These are phyloP conservation scores for Vicia faba DNA, from an alignment of 306 rosid genomes.

Conservation along the genomic window DNA sequence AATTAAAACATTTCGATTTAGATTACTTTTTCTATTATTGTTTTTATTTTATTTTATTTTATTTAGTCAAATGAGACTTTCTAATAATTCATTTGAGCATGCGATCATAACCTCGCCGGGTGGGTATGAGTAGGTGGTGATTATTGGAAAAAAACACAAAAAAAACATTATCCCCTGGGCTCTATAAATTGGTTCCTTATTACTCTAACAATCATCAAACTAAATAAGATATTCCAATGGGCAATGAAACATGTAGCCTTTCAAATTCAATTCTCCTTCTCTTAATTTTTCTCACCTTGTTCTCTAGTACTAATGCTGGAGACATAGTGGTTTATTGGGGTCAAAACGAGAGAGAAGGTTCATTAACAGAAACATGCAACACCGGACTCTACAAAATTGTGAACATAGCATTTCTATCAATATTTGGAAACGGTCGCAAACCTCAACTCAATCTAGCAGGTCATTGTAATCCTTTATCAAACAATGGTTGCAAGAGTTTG, in stretches of 20 bases:
- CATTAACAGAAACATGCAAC: conserved; percentile 37
- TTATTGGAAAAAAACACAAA: no score
- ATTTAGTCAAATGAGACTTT: no score
- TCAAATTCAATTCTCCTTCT: conserved; percentile 8
- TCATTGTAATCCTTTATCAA: conserved; percentile 11
- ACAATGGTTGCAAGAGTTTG: conserved; percentile 36
- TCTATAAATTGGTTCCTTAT: conserved; percentile 39
- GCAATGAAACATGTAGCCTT: conserved; percentile 5
- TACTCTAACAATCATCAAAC: not conserved
- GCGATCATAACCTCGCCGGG: no score
- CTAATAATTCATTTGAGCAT: no score
- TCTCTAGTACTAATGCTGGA: conserved; percentile 14
- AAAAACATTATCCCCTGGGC: not conserved
- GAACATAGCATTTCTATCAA: conserved; percentile 40
- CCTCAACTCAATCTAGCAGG: conserved; percentile 48
- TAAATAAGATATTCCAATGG: conserved; percentile 13
- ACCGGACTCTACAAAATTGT: conserved; percentile 32
- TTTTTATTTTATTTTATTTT: no score
- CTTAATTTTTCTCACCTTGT: not conserved
- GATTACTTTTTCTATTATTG: no score
- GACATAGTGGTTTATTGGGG: conserved; percentile 43
- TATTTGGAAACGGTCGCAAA: conserved; percentile 29
- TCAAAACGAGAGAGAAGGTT: conserved; percentile 31
- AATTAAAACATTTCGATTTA: no score
- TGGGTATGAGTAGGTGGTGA: no score